Base-by-base conservation (phyloP, 2,329 filamentous ascomycete species). In the Botryosphaeria dothidea region DNA sequence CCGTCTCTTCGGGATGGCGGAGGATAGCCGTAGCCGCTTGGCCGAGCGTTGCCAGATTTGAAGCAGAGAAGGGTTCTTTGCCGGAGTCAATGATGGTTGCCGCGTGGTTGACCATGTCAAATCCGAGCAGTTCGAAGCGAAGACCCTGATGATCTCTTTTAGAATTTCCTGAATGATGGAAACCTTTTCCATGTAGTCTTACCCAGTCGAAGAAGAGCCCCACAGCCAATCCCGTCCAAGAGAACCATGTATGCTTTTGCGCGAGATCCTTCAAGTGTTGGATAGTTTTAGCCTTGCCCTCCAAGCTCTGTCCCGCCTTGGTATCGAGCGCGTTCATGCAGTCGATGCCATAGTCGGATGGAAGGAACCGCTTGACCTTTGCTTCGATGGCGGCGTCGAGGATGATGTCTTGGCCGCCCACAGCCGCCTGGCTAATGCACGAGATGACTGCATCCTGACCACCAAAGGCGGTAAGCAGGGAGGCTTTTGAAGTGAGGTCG, bases 171-270 rank as follows among this genome's bases (percentile, higher is more conserved):
- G 31, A 2, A 34, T 2, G n/a, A n/a, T n/a, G n/a, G n/a, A 6
- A 34, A 34, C 2, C 31, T 34, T 23, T 23, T 17, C 6, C 6
- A 43, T 6, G 15, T 15, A 43, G 38, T n/a, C 48, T 51, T 19
- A 51, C 48, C 84, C 83, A 86, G 70, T 90, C 88, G 71, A 90
- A 88, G 73, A 90, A 86, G 2, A 84, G 77, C 0, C 86, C 86
- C 8, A 78, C 84, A 3, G 86, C 82, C 15, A 90, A 72, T 2
- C 79, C 84, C 1, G 85, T 89, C 87, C 87, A 90, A 29, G 79
- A 82, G 67, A 90, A 83, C 66, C 56, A 77, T 72, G 46, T 78
- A 73, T 69, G 77, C 75, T 68, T 82, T 2, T 9, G 25, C 2
- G 48, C 9, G 5, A 51, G 25, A 25, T 51, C 27, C 8, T 51